These are phyloP conservation scores for Boletus albobrunnescens DNA, from an alignment of 1,284 basidiomycete species.

Conservation along the genomic window DNA sequence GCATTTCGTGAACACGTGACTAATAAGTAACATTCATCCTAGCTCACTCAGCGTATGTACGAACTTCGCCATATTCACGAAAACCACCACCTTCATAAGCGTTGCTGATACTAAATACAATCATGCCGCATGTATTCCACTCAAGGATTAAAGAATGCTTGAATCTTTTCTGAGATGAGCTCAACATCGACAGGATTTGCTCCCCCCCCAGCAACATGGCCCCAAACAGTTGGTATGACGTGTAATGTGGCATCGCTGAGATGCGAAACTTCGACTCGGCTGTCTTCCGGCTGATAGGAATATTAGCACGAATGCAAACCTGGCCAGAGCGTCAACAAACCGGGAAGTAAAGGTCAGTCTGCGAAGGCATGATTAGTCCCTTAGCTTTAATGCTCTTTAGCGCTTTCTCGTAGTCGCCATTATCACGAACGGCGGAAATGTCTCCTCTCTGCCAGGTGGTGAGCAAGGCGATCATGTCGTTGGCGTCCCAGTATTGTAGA, in stretches of 20 bases:
- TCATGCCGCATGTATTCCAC: background rate
- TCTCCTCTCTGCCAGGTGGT: slow-evolving; percentile 41
- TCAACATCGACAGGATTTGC: slow-evolving; percentile 26
- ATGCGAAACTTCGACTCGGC: slow-evolving; percentile 26
- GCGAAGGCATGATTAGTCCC: slow-evolving; percentile 34
- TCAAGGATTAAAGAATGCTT: slow-evolving; percentile 20
- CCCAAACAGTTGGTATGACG: slow-evolving; percentile 32
- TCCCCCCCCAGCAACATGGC: slow-evolving; percentile 33
- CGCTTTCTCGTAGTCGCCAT: slow-evolving; percentile 29
- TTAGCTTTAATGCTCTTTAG: slow-evolving; percentile 31
- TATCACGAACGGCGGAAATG: slow-evolving; percentile 33
- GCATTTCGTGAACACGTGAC: slow-evolving; percentile 16
- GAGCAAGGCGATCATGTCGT: slow-evolving; percentile 38
- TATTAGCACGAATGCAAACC: slow-evolving; percentile 2
- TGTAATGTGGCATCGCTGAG: slow-evolving; percentile 28
- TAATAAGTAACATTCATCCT: too few species aligned
- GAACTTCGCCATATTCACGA: background rate
- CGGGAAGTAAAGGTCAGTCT: slow-evolving; percentile 37
- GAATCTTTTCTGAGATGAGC: slow-evolving; percentile 29
- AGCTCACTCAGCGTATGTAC: too few species aligned
- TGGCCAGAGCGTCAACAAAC: slow-evolving; percentile 14
- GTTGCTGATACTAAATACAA: slow-evolving; percentile 3
- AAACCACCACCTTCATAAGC: background rate
- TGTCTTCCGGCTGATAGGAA: slow-evolving; percentile 30
- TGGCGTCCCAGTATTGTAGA: slow-evolving; percentile 38